A percentile compares a stretch with the other conserved stretches of the same genome.
Evolutionary conservation across 805 yeast species (phyloP).

Genomic region (Saccharomyces kudriavzevii): DNA sequence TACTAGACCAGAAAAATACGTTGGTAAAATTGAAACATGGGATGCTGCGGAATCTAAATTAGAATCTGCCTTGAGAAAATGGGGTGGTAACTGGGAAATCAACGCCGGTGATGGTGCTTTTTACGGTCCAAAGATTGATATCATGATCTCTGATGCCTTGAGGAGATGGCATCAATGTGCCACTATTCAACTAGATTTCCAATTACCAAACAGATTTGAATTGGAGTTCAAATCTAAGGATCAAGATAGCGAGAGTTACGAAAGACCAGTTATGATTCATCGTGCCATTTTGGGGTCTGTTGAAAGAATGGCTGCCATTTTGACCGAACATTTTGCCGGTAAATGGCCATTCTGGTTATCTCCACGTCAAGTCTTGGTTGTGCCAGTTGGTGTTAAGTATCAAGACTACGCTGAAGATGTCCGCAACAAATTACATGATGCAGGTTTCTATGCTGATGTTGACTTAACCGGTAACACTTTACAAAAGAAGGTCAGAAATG

Average conservation of each 20-base stretch:
- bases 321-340: conserved; percentile 97
- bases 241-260: conserved; percentile 43
- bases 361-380: conserved; percentile 95
- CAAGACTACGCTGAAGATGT: conserved; percentile 83
- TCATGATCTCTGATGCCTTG: conserved; percentile 88
- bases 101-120: conserved; percentile 97
- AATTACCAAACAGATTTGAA: conserved; percentile 88
- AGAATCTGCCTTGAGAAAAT: conserved; percentile 70
- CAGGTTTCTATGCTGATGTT: conserved; percentile 85
- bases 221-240: conserved; percentile 75
- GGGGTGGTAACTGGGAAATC: conserved; percentile 88
- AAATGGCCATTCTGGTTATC: conserved; percentile 99
- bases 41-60: conserved; percentile 80
- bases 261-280: conserved; percentile 97
- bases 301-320: conserved; percentile 97
- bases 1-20: conserved; percentile 93
- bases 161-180: conserved; percentile 99
- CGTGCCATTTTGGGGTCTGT: conserved; percentile 97
- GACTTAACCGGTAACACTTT: conserved; percentile 93
- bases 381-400: conserved; percentile 94
- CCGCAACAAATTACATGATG: conserved; percentile 55
- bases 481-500: conserved; percentile 96
- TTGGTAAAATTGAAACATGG: conserved; percentile 94
- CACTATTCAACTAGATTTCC: conserved; percentile 97
- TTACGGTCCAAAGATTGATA: conserved; percentile 94